phyloP scores from a whole-genome alignment of 2,329 filamentous ascomycete genomes.

The Fusarium tricinctum region DNA sequence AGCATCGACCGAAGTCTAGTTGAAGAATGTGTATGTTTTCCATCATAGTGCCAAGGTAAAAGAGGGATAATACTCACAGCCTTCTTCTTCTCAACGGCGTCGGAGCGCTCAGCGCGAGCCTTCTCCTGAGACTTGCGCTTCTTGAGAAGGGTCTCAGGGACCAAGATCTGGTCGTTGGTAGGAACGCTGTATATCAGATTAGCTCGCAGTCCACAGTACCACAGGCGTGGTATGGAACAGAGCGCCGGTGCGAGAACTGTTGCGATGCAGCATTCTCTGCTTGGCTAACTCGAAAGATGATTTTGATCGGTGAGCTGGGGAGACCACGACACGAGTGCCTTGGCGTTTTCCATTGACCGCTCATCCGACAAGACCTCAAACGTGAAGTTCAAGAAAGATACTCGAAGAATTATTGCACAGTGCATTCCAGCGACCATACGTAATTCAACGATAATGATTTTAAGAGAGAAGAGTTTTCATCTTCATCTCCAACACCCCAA shows the following conservation, averaged over 20 bases:
- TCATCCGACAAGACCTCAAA: slow-evolving; percentile 85
- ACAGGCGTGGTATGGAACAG: slow-evolving; percentile 65
- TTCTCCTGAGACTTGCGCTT: slow-evolving; percentile 99
- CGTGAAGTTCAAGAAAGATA: slow-evolving; percentile 58
- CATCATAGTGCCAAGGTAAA: slow-evolving; percentile 76
- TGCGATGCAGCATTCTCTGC: slow-evolving; percentile 91
- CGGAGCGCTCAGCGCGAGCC: slow-evolving; percentile 89
- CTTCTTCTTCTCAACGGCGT: slow-evolving; percentile 88
- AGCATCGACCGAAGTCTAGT: slow-evolving; percentile 98
- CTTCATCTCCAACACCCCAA: slow-evolving; percentile 86
- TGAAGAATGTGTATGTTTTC: slow-evolving; percentile 81
- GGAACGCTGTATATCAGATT: slow-evolving; percentile 83
- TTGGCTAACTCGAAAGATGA: slow-evolving; percentile 84
- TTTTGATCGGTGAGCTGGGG: slow-evolving; percentile 82
- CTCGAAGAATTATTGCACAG: slow-evolving; percentile 49
- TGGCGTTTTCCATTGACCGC: slow-evolving; percentile 48
- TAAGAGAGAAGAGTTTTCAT: slow-evolving; percentile 75
- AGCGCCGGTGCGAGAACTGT: slow-evolving; percentile 94
- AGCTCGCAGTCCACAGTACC: slow-evolving; percentile 80
- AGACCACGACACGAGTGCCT: slow-evolving; percentile 15
- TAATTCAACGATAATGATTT: slow-evolving; percentile 75
- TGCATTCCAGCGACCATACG: slow-evolving; percentile 49
- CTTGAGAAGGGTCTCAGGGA: slow-evolving; percentile 99
- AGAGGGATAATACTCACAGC: slow-evolving; percentile 75
- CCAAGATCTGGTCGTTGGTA: slow-evolving; percentile 94